Conservation (phyloP, 768 basidiomycete genomes). For the Mycena metata region DNA sequence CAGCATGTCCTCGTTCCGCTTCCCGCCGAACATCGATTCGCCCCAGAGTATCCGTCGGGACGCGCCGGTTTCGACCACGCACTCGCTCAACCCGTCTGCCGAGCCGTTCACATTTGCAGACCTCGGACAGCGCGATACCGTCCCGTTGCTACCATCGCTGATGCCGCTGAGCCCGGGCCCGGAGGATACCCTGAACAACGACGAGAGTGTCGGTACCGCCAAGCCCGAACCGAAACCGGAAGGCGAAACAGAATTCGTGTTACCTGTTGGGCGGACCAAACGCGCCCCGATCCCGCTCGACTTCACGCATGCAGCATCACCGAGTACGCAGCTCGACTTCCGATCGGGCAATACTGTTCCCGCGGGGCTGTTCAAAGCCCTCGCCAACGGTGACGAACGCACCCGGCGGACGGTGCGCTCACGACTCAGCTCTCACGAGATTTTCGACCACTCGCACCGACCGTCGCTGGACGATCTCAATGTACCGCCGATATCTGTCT, state of each 20-base stretch:
- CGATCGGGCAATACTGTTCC: constrained; percentile 83
- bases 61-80: constrained; percentile 53
- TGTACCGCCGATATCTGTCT: constrained; percentile 75
- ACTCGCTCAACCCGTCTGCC: constrained; percentile 58
- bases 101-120: constrained; percentile 79
- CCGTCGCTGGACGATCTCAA: constrained; percentile 85
- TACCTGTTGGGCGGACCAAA: constrained; percentile 56
- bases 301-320: constrained; percentile 66
- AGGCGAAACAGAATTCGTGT: constrained; percentile 41
- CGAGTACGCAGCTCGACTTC: constrained; percentile 57
- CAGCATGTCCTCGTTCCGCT: constrained; percentile 82
- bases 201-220: constrained; percentile 47
- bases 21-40: constrained; percentile 70
- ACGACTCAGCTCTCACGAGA: constrained; percentile 79
- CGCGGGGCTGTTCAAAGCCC: constrained; percentile 88
- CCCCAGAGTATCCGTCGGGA: constrained; percentile 64
- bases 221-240: constrained; percentile 49
- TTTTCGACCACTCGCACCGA: constrained; percentile 74
- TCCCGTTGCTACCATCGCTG: constrained; percentile 29
- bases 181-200: constrained; percentile 49
- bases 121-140: constrained; percentile 53
- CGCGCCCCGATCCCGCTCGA: constrained; percentile 84
- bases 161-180: constrained; percentile 35
- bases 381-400: constrained; percentile 71
- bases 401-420: constrained; percentile 82